Conservation (phyloP, 352 stramenopile species). For the Thraustochytrium striatum region DNA sequence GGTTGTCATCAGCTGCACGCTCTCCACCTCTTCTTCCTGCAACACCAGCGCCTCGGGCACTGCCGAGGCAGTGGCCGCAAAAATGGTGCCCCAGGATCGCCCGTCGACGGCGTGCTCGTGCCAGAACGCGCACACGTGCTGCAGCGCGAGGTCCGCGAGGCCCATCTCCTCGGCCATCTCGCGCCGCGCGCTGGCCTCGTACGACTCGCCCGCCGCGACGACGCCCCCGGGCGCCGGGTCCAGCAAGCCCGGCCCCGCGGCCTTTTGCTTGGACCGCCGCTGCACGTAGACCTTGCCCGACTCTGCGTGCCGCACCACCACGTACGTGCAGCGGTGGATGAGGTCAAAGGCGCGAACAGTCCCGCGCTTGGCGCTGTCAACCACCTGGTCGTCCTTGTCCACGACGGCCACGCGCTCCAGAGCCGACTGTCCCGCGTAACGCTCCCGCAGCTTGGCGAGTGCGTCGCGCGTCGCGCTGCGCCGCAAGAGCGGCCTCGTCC, state of each 20-base stretch:
- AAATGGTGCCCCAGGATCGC: constrained; percentile 11
- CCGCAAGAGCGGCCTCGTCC: neutral
- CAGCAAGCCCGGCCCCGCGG: constrained; percentile 53
- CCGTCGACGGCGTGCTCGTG: constrained; percentile 49
- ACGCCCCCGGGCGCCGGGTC: constrained; percentile 61
- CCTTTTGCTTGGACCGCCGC: constrained; percentile 48
- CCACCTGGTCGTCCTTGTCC: constrained; percentile 31
- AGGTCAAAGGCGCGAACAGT: constrained; percentile 22
- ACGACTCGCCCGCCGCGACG: constrained; percentile 60
- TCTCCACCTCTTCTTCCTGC: constrained; percentile 56
- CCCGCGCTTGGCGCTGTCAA: neutral
- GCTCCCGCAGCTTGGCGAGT: constrained; percentile 2
- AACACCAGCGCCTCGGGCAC: constrained; percentile 53
- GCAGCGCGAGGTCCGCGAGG: constrained; percentile 45
- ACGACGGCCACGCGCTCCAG: constrained; percentile 30
- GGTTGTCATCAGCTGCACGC: constrained; percentile 54
- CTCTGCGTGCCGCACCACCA: neutral
- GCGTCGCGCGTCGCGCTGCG: neutral
- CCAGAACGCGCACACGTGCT: constrained; percentile 50
- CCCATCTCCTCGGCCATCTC: constrained; percentile 68
- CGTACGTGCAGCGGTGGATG: constrained; percentile 1
- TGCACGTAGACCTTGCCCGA: constrained; percentile 51
- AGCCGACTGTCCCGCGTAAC: constrained; percentile 15
- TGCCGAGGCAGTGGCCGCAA: too few species aligned
- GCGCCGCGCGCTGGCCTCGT: constrained; percentile 62